Evolutionary conservation across 768 basidiomycete genomes (phyloP), one percentile per base, ranked within the genome.

Genomic region (Hericium rajendrae): DNA sequence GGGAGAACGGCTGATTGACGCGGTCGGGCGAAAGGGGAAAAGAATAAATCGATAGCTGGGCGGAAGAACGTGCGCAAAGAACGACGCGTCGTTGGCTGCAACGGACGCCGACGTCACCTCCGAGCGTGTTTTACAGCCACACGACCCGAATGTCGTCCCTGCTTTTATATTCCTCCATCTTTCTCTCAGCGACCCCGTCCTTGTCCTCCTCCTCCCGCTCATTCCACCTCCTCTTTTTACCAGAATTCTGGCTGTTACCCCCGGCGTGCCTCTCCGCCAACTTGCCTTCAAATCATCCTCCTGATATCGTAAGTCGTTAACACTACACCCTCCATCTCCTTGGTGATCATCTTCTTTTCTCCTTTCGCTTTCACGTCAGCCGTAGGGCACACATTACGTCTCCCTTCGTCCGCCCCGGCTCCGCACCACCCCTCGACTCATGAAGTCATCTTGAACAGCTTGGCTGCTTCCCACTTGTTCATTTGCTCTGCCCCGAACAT

Each of bases 1-100:
- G 26, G 26, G 26, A 32, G 32, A 32, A 10, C 32, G 32, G 6
- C 32, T 32, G 48, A 50, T n/a, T 22, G 48, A 50, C 18, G 49
- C 15, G 18, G 1, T 2, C 1, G 16, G 49, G n/a, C 49, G 43
- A n/a, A 20, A 51, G 26, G 49, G 49, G 11, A 51, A 22, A 50
- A 22, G 48, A 20, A n/a, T 28, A 22, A 22, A 50, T 53, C 26
- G 37, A 39, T 53, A 22, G 50, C 26, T 26, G 49, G 49, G 65
- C 71, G 62, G 70, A 64, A 70, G 72, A 73, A 73, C 72, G 72
- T 73, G 72, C 72, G 73, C 69, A 56, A 56, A 50, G 38, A 48
- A 55, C 61, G 60, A 64, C 64, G 60, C 63, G 56, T 62, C 59
- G 63, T 63, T 68, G 62, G 64, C 68, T 66, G 59, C 6, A 64